Conservation (phyloP, 306 rosid species). For the Corylus heterophylla region DNA sequence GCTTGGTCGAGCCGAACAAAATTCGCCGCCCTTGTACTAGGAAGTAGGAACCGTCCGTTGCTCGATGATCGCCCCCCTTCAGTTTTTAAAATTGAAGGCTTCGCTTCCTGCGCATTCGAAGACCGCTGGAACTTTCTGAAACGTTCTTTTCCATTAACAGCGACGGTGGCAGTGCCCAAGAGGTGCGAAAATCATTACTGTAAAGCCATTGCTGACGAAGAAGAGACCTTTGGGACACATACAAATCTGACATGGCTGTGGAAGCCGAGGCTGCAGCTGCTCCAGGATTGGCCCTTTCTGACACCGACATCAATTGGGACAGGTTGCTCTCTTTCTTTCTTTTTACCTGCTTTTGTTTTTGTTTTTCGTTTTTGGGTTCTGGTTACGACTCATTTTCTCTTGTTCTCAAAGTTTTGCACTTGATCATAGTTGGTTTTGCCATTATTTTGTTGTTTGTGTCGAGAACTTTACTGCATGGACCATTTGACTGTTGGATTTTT, state of each 20-base stretch:
- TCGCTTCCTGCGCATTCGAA: neutral
- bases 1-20: too few species aligned
- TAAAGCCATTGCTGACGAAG: neutral
- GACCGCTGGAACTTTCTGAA: neutral
- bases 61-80: too few species aligned
- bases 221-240: neutral
- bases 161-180: neutral
- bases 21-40: too few species aligned
- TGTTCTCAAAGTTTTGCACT: neutral
- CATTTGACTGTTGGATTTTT: neutral
- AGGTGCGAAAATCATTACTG: neutral
- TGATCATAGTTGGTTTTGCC: neutral
- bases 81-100: neutral
- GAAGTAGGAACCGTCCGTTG: too few species aligned
- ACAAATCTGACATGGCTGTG: constrained; percentile 22
- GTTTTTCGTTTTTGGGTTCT: too few species aligned
- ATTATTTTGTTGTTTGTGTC: neutral
- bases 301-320: constrained; percentile 82
- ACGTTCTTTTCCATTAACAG: neutral
- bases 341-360: neutral
- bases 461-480: neutral
- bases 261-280: constrained; percentile 51
- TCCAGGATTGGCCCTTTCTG: constrained; percentile 57
- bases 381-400: neutral
- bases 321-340: constrained; percentile 38